phyloP scores from a whole-genome alignment of 1,284 basidiomycete genomes.

The Uromyces viciae-fabae region DNA sequence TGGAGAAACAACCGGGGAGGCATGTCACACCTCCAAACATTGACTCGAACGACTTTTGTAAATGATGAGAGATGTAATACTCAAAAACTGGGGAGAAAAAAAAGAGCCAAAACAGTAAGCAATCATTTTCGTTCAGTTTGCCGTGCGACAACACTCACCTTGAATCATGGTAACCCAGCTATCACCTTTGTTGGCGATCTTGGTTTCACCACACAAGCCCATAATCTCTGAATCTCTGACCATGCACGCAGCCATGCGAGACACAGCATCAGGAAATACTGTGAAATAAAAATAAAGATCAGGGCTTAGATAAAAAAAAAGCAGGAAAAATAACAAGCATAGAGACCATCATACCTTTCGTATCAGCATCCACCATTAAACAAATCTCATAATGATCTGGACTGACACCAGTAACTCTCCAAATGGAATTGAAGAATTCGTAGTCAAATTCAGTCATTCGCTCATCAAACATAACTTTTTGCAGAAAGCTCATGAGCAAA shows the following conservation, averaged over 20 bases:
- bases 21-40: slow-evolving; percentile 58
- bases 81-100: slow-evolving; percentile 66
- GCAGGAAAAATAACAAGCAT: not conserved
- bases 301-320: not conserved
- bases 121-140: not conserved
- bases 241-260: slow-evolving; percentile 58
- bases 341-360: slow-evolving; percentile 62
- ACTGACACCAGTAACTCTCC: slow-evolving; percentile 57
- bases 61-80: slow-evolving; percentile 98
- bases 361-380: slow-evolving; percentile 59
- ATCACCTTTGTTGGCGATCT: slow-evolving; percentile 59
- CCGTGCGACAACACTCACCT: slow-evolving; percentile 48
- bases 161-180: slow-evolving; percentile 60
- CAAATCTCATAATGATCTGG: slow-evolving; percentile 58
- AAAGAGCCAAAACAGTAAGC: not conserved
- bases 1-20: slow-evolving; percentile 58
- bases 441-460: slow-evolving; percentile 59
- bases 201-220: slow-evolving; percentile 59
- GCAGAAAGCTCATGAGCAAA: slow-evolving; percentile 58
- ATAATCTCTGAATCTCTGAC: slow-evolving; percentile 59
- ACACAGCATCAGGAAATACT: slow-evolving; percentile 57
- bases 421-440: slow-evolving; percentile 59
- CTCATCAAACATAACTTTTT: slow-evolving; percentile 59
- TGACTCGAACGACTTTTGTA: slow-evolving; percentile 62
- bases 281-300: not conserved